Base-by-base conservation (phyloP, 2,329 filamentous ascomycete genomes). In the Pyrenophora tritici-repentis region DNA sequence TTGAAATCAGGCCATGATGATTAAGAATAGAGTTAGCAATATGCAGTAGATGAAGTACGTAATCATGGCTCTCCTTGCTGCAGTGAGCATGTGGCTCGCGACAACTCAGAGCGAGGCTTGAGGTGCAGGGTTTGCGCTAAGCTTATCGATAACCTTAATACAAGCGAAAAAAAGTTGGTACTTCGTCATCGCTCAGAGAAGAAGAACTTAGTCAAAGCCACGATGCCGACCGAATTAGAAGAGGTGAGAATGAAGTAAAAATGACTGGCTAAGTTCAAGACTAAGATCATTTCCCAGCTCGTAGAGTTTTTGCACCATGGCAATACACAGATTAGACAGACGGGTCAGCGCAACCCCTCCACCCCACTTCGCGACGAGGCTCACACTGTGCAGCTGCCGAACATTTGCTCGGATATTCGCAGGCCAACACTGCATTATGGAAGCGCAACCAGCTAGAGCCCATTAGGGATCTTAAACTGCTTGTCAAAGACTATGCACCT, bases 231-330 rank as follows among this genome's bases (percentile, higher is more conserved):
- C 36, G 78, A 80, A 71, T 64, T 81, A 42, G 78, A 81, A 71
- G 78, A 81, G 58, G 77, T 79, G 55, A 50, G 55, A 8, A 32
- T 10, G 9, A 9, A 10, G 13, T 8, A 18, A 5, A 13, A 8
- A 10, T 6, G 9, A 7, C 7, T 12, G 10, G 4, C 6, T 12
- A 1, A 17, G 5, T 10, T 29, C 8, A 31, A 24, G 47, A 10
- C 36, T 53, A 29, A 44, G 36, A 31, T 8, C 3, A 2, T 18
- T 10, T 14, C 8, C 22, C 40, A 96, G 90, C 85, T 96, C 46
- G 91, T 97, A 55, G 91, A 91, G 72, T 97, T 97, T 76, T 89
- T 97, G 53, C 88, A 90, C 74, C 88, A 96, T 76, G 90, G 90
- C 53, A 96, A 95, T 72, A 90, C 91, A 35, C 89, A 96, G 72